Base-by-base conservation (phyloP, 164 flowering plant genomes). In the Vitis labrusca region DNA sequence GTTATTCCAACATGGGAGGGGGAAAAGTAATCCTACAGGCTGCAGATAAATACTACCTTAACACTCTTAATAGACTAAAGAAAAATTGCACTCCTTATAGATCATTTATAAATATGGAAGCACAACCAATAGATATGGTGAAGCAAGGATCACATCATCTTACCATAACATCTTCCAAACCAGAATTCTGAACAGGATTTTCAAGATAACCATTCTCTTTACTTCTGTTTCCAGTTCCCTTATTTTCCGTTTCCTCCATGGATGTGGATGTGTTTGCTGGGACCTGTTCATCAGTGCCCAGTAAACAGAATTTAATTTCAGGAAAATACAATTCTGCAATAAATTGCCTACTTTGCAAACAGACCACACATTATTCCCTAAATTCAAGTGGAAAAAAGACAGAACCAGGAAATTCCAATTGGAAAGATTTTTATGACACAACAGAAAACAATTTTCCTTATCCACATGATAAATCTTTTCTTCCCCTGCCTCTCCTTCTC, bases 201-300 rank as follows among this genome's bases (percentile, higher is more conserved):
- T 63, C 75, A 27, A 2, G 71, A 65, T 76, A 74, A 64, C 68
- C 73, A 61, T 73, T 64, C 11, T 62, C 72, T 12, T 71, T 50
- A 48, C 27, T 65, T 59, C 32, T 55, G 53, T 64, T 77, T 58
- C 59, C 69, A 51, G 14, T 59, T 53, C 50, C 61, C 2, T 54
- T 9, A 55, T 27, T 71, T 55, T 76, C 74, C 29, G 74, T 64
- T 66, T 79, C 85, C 75, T 67, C 69, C 57, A 79, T 66, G 63
- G 44, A 8, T 14, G 55, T 32, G 16, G 77, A 61, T 67, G 68
- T 55, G 73, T 69, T 67, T 5, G 54, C 55, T 67, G 69, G 54
- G 61, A 71, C 64, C 60, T 75, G 65, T 59, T 60, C 61, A 66
- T 67, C 66, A 19, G 32, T 76, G 17, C 68, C 84, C 82, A 76